phyloP scores from a whole-genome alignment of 2,329 filamentous ascomycete species.

The Trichoderma lentiforme region DNA sequence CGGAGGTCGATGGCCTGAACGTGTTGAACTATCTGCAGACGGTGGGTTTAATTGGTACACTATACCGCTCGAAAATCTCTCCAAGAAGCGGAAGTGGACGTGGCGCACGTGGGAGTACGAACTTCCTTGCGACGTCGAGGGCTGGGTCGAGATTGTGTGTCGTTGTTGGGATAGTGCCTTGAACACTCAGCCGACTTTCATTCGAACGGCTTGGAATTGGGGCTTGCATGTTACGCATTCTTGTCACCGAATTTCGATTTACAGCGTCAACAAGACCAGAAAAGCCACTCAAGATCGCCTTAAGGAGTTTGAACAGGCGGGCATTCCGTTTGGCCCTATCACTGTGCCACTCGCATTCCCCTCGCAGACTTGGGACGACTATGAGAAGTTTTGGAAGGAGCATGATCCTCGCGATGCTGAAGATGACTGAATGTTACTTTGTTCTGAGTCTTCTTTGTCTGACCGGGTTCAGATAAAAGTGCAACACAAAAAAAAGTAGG shows the following conservation, averaged over 20 bases:
- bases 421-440: not conserved
- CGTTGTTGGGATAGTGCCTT: constrained; percentile 10
- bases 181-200: not conserved
- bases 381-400: constrained; percentile 7
- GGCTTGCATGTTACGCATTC: constrained; percentile 5
- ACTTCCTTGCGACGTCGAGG: constrained; percentile 2
- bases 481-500: not conserved
- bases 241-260: constrained; percentile 12
- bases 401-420: constrained; percentile 8
- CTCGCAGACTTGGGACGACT: not conserved
- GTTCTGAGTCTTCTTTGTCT: too few species aligned
- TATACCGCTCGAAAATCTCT: not conserved
- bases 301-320: not conserved
- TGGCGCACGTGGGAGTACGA: constrained; percentile 12
- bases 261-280: constrained; percentile 4
- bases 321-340: constrained; percentile 3
- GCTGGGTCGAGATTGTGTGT: constrained; percentile 12
- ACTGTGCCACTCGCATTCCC: constrained; percentile 5
- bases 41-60: constrained; percentile 13
- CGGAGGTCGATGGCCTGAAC: constrained; percentile 8
- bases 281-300: not conserved
- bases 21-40: constrained; percentile 2
- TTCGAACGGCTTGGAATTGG: constrained; percentile 9
- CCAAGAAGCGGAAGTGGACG: constrained; percentile 13
- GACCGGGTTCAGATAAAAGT: too few species aligned